Evolutionary conservation across 257 asterid species (phyloP).

Genomic region (Rubia yunnanensis): DNA sequence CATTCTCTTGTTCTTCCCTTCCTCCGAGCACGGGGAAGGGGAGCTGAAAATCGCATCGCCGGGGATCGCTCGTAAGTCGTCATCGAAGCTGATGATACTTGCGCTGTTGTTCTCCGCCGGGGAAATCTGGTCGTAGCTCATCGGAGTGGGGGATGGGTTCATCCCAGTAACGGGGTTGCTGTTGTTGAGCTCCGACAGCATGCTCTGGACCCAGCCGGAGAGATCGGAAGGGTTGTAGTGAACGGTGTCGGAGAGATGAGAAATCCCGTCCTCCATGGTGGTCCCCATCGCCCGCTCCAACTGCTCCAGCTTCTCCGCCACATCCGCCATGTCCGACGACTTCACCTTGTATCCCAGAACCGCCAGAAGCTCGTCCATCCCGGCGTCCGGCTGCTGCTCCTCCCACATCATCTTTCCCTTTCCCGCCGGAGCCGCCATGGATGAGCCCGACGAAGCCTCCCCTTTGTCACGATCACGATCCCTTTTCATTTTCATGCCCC

Average conservation of each 20-base stretch:
- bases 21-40: background rate
- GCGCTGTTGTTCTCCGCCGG: conserved; percentile 1
- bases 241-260: conserved; percentile 40
- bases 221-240: conserved; percentile 75
- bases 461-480: conserved; percentile 49
- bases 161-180: background rate
- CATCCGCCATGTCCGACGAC: conserved; percentile 76
- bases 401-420: conserved; percentile 51
- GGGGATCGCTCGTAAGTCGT: conserved; percentile 72
- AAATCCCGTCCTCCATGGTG: conserved; percentile 42
- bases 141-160: conserved; percentile 10
- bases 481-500: conserved; percentile 42
- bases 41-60: conserved; percentile 49
- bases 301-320: conserved; percentile 66
- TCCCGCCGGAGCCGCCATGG: conserved; percentile 10
- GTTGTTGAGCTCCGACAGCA: conserved; percentile 43
- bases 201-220: conserved; percentile 61
- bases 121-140: conserved; percentile 11
- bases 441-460: conserved; percentile 9
- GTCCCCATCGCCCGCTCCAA: conserved; percentile 74
- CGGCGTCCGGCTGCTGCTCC: conserved; percentile 45
- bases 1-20: conserved; percentile 31
- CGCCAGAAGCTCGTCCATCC: conserved; percentile 77
- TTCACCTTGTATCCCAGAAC: conserved; percentile 71
- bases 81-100: conserved; percentile 31